These are phyloP conservation scores for Craterostigma plantagineum DNA, from an alignment of 257 asterid genomes.

Conservation along the genomic window DNA sequence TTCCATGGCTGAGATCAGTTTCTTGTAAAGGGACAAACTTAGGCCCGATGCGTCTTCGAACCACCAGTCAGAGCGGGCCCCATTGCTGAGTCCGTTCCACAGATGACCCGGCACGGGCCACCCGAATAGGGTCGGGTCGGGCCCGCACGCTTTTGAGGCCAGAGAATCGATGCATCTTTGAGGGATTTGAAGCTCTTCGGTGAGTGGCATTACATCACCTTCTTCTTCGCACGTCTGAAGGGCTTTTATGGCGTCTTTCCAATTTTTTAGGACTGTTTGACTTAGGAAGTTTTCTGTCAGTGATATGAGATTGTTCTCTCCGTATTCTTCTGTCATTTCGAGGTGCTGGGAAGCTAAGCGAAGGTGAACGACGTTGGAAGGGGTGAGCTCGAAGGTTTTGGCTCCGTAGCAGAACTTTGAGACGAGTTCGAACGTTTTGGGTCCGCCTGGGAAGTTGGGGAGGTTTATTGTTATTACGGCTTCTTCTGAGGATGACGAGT, in stretches of 20 bases:
- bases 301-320: slow-evolving; percentile 70
- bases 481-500: slow-evolving; percentile 39
- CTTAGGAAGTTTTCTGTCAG: slow-evolving; percentile 66
- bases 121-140: slow-evolving; percentile 72
- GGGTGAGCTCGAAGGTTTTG: slow-evolving; percentile 81
- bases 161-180: slow-evolving; percentile 65
- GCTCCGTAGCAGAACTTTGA: slow-evolving; percentile 94
- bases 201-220: slow-evolving; percentile 37
- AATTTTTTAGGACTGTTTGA: slow-evolving; percentile 50
- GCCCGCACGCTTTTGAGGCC: slow-evolving; percentile 49
- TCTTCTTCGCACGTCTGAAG: slow-evolving; percentile 69
- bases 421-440: slow-evolving; percentile 78
- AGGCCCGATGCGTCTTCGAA: slow-evolving; percentile 77
- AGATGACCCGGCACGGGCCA: no score
- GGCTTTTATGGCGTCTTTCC: slow-evolving; percentile 83
- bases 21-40: slow-evolving; percentile 54
- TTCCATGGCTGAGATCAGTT: slow-evolving; percentile 60
- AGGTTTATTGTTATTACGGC: slow-evolving; percentile 33
- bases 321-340: slow-evolving; percentile 82
- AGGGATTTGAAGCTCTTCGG: slow-evolving; percentile 56
- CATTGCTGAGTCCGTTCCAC: no score
- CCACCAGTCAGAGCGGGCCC: slow-evolving; percentile 98
- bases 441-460: slow-evolving; percentile 69
- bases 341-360: slow-evolving; percentile 85
- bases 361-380: slow-evolving; percentile 71